Conservation (phyloP, 768 basidiomycete genomes). For the Phanerochaete sordida region DNA sequence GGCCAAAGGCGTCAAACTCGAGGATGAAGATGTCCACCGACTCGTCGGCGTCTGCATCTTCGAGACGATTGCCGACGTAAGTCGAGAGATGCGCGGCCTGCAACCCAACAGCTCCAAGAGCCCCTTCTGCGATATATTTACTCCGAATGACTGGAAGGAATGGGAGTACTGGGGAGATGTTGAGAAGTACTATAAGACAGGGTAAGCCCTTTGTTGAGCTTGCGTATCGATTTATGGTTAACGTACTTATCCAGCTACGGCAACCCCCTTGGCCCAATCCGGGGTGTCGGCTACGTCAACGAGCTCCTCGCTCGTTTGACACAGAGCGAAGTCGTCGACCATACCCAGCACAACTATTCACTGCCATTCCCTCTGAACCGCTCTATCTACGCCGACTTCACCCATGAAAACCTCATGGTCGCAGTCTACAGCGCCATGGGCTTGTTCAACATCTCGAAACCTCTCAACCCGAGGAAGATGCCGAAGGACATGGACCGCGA, state of each 20-base stretch:
- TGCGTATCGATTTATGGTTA: not conserved
- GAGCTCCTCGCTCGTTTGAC: conserved; percentile 83
- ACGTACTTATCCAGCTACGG: conserved; percentile 51
- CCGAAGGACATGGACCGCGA: conserved; percentile 15
- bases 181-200: conserved; percentile 75
- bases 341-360: conserved; percentile 66
- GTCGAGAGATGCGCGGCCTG: conserved; percentile 21
- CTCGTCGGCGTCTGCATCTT: conserved; percentile 79
- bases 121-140: conserved; percentile 72
- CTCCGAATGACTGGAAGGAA: conserved; percentile 50
- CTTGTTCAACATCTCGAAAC: conserved; percentile 24
- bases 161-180: conserved; percentile 74
- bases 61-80: conserved; percentile 49
- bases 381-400: conserved; percentile 73
- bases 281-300: conserved; percentile 85
- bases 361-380: conserved; percentile 74
- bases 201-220: conserved; percentile 36
- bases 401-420: conserved; percentile 84
- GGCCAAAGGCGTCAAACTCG: conserved; percentile 60
- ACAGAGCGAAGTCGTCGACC: conserved; percentile 52
- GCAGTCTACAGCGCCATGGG: conserved; percentile 69
- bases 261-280: conserved; percentile 64
- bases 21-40: conserved; percentile 48
- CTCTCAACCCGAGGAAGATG: conserved; percentile 22
- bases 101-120: conserved; percentile 35